Evolutionary conservation across 1,139 yeast species (phyloP), one percentile per base, ranked within the genome.

Genomic region (Pichia sp.): DNA sequence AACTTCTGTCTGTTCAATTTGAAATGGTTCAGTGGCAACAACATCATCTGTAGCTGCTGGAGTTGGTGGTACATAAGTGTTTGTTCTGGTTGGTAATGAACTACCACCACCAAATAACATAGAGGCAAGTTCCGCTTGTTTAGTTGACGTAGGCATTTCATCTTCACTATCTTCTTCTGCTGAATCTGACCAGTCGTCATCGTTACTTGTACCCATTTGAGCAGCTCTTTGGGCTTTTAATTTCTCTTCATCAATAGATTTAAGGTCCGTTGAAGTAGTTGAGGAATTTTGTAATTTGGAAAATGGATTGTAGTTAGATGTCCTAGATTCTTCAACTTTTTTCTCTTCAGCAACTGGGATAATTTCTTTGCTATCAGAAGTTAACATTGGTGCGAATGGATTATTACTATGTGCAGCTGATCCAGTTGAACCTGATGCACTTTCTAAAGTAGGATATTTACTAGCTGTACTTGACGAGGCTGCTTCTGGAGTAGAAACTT

Each of bases 161-260:
- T 56, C 58, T 24, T 76, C 79, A 2, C 73, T 78, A 38, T 78
- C 86, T 6, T 73, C 75, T 55, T 77, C 79, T 50, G 78, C 79
- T 71, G 78, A 73, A 24, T 57, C 57, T 2, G 60, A 57, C 55
- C 61, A 56, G 37, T 55, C 60, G 16, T 56, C 58, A 52, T 74
- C 83, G 45, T 71, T 74, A 37, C 57, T 66, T 2, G 73, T 59
- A 4, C 87, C 87, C 59, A 85, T 68, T 61, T 81, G 87, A 6
- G 82, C 72, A 23, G 71, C 77, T 58, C 87, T 69, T 61, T 81
- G 87, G 2, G 76, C 78, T 42, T 76, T 81, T 6, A 81, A 76
- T 50, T 79, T 78, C 50, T 70, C 68, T 0, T 76, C 67, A 56
- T 80, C 84, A 49, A 76, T 29, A 4, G 25, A 20, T 4, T 32